These are phyloP conservation scores for Phytophthora pisi DNA, from an alignment of 352 stramenopile species.

Conservation along the genomic window DNA sequence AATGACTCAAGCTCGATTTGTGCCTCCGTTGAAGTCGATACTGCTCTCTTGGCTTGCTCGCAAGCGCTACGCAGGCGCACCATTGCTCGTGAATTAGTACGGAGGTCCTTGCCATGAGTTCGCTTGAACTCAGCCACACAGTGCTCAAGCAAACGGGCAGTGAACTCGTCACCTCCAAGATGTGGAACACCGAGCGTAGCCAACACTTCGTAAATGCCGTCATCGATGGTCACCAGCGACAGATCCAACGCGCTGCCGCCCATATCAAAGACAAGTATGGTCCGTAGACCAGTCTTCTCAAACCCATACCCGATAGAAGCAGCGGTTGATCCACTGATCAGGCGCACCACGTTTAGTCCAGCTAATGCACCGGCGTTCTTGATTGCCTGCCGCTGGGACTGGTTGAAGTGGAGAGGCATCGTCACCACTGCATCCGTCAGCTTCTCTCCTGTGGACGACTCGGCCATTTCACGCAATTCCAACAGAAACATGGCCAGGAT, in stretches of 20 bases:
- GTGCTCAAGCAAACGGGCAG: constrained; percentile 6
- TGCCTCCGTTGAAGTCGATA: not conserved
- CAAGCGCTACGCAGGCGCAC: constrained; percentile 3
- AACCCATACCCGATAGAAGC: not conserved
- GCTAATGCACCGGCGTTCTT: constrained; percentile 1
- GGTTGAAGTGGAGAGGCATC: constrained; percentile 1
- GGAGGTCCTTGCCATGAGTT: not conserved
- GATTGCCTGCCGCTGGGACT: not conserved
- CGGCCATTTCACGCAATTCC: not conserved
- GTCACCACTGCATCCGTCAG: constrained; percentile 2
- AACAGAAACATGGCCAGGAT: constrained; percentile 8
- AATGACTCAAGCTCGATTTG: constrained; percentile 1
- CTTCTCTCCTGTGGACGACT: not conserved
- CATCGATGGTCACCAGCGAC: not conserved
- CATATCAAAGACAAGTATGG: constrained; percentile 5
- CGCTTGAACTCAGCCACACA: constrained; percentile 2
- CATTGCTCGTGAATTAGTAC: not conserved
- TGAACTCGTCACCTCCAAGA: constrained; percentile 3
- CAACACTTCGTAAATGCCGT: constrained; percentile 1
- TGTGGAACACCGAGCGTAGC: not conserved
- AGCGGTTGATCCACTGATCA: not conserved
- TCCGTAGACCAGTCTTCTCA: not conserved
- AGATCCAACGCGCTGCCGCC: constrained; percentile 1
- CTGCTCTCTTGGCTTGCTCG: not conserved
- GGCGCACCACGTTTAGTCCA: constrained; percentile 2